phyloP scores from a whole-genome alignment of 108 stramenopile species.

The Skeletonema tropicum region DNA sequence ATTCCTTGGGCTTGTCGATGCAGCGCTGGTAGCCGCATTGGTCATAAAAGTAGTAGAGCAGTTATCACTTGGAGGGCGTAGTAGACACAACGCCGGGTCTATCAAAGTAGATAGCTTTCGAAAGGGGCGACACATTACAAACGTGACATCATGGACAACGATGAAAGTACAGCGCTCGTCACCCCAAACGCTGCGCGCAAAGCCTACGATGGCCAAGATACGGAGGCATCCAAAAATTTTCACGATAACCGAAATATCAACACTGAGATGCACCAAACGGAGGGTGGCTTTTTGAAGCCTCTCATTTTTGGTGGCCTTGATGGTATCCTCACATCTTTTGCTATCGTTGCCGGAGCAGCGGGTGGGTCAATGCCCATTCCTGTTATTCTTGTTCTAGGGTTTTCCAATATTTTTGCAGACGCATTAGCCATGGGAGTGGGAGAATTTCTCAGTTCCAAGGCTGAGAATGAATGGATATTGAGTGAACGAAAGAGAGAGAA shows the following conservation, averaged over 20 bases:
- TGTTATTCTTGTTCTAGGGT: constrained; percentile 95
- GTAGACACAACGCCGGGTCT: too few species aligned
- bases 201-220: constrained; percentile 69
- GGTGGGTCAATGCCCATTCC: constrained; percentile 82
- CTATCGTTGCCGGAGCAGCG: constrained; percentile 97
- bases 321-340: constrained; percentile 97
- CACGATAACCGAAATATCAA: constrained; percentile 62
- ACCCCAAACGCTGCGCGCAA: constrained; percentile 52
- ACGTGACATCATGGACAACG: constrained; percentile 1
- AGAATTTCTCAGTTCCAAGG: constrained; percentile 96
- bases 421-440: constrained; percentile 98
- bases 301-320: constrained; percentile 98
- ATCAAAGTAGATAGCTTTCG: too few species aligned
- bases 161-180: constrained; percentile 35
- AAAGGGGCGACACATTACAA: neutral
- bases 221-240: constrained; percentile 71
- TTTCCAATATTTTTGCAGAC: constrained; percentile 96
- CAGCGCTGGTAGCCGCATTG: too few species aligned
- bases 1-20: too few species aligned
- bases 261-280: constrained; percentile 74
- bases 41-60: too few species aligned
- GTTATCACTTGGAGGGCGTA: too few species aligned
- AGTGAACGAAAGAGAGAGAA: constrained; percentile 89
- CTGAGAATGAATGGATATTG: constrained; percentile 94
- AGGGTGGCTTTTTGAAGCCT: constrained; percentile 84